Conservation (phyloP, 1,284 basidiomycete species). For the Uromyces viciae-fabae region DNA sequence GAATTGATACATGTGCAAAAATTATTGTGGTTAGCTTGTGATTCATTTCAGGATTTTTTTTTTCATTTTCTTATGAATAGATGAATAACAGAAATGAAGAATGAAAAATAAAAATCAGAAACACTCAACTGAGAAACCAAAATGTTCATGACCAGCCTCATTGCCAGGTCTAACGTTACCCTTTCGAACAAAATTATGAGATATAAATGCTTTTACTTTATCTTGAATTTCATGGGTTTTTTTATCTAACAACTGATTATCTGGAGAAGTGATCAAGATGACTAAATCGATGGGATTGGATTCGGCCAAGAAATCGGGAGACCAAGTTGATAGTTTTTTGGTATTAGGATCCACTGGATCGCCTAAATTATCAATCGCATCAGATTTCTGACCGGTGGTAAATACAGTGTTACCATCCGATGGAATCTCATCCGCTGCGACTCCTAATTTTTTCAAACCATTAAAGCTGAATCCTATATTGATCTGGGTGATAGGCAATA, state of each 20-base stretch:
- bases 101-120: background rate
- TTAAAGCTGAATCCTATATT: slow-evolving; percentile 35
- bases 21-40: background rate
- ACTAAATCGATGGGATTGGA: slow-evolving; percentile 26
- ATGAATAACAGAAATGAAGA: background rate
- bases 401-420: slow-evolving; percentile 5
- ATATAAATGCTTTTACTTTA: background rate
- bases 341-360: slow-evolving; percentile 30
- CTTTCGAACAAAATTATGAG: background rate
- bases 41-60: background rate
- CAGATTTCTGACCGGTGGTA: slow-evolving; percentile 13
- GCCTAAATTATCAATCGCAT: slow-evolving; percentile 37
- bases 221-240: slow-evolving; percentile 6
- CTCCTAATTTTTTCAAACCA: slow-evolving; percentile 29
- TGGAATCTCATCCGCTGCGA: slow-evolving; percentile 23
- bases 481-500: slow-evolving; percentile 27
- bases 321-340: slow-evolving; percentile 42
- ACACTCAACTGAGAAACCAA: slow-evolving; percentile 29
- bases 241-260: background rate
- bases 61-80: no score
- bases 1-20: background rate
- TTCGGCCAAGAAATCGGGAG: slow-evolving; percentile 17
- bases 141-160: slow-evolving; percentile 32
- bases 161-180: slow-evolving; percentile 38
- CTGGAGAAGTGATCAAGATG: slow-evolving; percentile 30